Evolutionary conservation across 2,329 filamentous ascomycete species (phyloP).

Genomic region (Clarireedia paspali): DNA sequence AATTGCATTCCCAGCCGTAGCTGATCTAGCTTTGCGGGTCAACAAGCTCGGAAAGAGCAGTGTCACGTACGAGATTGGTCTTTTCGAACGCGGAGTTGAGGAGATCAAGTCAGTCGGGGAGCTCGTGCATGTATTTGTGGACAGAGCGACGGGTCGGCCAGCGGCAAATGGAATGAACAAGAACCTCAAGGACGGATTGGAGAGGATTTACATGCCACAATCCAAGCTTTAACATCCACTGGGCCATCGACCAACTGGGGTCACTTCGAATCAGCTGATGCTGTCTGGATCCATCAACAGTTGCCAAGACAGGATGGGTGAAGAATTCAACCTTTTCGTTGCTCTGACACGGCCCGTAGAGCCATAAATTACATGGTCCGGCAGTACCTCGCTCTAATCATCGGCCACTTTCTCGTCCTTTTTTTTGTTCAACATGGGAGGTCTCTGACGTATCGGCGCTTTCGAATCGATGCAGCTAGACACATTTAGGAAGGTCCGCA

Average conservation of each 20-base stretch:
- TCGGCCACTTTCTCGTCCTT: neutral
- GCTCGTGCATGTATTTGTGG: slow-evolving; percentile 85
- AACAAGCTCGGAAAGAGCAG: slow-evolving; percentile 79
- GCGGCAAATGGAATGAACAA: slow-evolving; percentile 54
- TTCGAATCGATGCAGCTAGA: too few relatives aligned
- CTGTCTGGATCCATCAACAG: too few relatives aligned
- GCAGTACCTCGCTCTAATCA: neutral
- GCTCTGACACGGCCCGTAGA: too few relatives aligned
- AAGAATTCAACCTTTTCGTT: neutral
- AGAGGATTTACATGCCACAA: slow-evolving; percentile 40
- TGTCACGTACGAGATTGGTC: slow-evolving; percentile 80
- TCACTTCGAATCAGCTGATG: too few relatives aligned
- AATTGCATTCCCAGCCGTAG: slow-evolving; percentile 71
- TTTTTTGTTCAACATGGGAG: too few relatives aligned
- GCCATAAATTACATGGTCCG: neutral
- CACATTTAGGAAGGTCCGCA: too few relatives aligned
- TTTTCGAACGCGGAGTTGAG: slow-evolving; percentile 70
- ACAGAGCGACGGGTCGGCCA: slow-evolving; percentile 63
- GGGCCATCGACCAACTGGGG: too few relatives aligned
- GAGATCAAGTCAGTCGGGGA: slow-evolving; percentile 76
- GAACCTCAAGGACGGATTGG: slow-evolving; percentile 49
- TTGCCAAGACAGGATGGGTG: too few relatives aligned
- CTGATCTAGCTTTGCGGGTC: slow-evolving; percentile 76
- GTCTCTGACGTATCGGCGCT: too few relatives aligned
- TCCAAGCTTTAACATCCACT: slow-evolving; percentile 20